These are phyloP conservation scores for Schizonepeta tenuifolia DNA, from an alignment of 257 asterid species.

Conservation along the genomic window DNA sequence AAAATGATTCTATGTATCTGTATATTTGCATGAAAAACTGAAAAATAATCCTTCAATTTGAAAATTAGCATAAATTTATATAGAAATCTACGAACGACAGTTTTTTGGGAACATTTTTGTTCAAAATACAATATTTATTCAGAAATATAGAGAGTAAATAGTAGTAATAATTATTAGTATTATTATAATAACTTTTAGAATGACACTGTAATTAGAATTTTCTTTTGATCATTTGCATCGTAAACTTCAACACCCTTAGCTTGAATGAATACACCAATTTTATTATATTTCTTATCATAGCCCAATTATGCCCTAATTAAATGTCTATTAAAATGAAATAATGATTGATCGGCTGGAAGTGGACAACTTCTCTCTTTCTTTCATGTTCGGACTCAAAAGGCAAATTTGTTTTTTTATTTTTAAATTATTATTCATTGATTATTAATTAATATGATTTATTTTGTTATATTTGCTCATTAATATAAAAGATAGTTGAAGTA, in stretches of 20 bases:
- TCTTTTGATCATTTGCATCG: not conserved
- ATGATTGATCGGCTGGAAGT: not conserved
- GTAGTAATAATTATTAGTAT: too few relatives aligned
- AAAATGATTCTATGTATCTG: too few relatives aligned
- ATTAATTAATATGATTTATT: not conserved
- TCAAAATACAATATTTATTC: too few relatives aligned
- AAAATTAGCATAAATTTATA: too few relatives aligned
- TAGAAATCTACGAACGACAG: too few relatives aligned
- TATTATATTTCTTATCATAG: not conserved
- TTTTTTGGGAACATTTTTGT: too few relatives aligned
- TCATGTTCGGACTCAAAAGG: not conserved
- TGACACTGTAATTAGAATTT: constrained; percentile 5
- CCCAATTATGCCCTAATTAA: not conserved
- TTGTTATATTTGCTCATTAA: not conserved
- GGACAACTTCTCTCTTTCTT: not conserved
- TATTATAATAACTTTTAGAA: not conserved
- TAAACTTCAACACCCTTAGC: constrained; percentile 33
- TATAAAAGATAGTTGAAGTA: too few relatives aligned
- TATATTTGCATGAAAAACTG: too few relatives aligned
- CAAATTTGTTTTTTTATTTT: not conserved
- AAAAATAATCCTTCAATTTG: too few relatives aligned
- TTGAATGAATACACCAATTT: not conserved
- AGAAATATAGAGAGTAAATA: too few relatives aligned
- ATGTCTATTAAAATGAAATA: not conserved
- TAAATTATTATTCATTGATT: not conserved